Evolutionary conservation across 257 asterid species (phyloP).

Genomic region (Dorcoceras hygrometricum): DNA sequence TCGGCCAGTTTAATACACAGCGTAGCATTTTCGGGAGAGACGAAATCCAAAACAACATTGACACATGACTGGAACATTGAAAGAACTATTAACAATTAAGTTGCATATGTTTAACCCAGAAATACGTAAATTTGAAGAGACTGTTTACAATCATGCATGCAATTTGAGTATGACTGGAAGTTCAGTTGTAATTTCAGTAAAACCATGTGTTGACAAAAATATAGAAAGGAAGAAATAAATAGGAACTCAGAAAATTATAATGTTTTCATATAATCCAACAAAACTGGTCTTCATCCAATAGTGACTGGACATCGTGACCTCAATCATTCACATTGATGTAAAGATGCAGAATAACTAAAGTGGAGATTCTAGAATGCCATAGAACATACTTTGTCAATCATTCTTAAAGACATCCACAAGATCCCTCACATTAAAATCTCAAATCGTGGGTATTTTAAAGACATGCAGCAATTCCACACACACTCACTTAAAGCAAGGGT

Average conservation of each 20-base stretch:
- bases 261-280: constrained; percentile 10
- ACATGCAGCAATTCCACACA: constrained; percentile 10
- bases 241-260: constrained; percentile 7
- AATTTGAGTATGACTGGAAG: neutral
- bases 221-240: neutral
- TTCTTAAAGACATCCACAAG: neutral
- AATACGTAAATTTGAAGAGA: neutral
- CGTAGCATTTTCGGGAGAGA: constrained; percentile 87
- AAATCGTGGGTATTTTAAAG: constrained; percentile 8
- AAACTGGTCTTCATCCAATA: constrained; percentile 1
- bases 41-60: constrained; percentile 72
- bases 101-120: constrained; percentile 16
- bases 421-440: neutral
- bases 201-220: neutral
- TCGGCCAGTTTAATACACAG: constrained; percentile 70
- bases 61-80: constrained; percentile 67
- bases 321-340: neutral
- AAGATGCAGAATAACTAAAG: neutral
- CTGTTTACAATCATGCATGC: neutral
- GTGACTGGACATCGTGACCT: neutral
- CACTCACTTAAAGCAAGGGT: neutral
- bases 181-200: neutral
- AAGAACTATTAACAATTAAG: constrained; percentile 23
- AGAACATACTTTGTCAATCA: neutral
- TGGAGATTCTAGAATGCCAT: neutral